phyloP scores from a whole-genome alignment of 192 early-diverging fungal genomes.

The Allomyces arbusculus region DNA sequence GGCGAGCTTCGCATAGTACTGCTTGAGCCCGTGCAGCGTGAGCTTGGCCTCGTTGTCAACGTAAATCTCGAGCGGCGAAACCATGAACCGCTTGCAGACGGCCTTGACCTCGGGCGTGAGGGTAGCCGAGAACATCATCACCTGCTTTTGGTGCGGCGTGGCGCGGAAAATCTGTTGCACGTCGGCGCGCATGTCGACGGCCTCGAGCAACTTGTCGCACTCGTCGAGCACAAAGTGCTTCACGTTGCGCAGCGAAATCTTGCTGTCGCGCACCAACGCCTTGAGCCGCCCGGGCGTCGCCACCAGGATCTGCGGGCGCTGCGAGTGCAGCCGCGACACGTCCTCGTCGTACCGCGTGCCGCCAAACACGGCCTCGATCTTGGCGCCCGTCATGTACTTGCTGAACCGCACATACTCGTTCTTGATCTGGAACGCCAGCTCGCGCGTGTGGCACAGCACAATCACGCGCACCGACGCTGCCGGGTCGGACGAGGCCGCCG shows the following conservation, averaged over 20 bases:
- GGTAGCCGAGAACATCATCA: slow-evolving; percentile 97
- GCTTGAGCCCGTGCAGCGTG: slow-evolving; percentile 90
- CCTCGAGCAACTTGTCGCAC: slow-evolving; percentile 93
- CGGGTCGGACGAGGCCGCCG: slow-evolving; percentile 32
- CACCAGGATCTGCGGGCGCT: slow-evolving; percentile 89
- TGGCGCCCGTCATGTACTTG: slow-evolving; percentile 84
- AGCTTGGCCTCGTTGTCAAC: slow-evolving; percentile 96
- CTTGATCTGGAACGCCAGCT: slow-evolving; percentile 94
- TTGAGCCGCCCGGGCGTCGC: slow-evolving; percentile 90
- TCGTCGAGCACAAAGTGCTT: slow-evolving; percentile 98
- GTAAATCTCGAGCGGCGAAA: slow-evolving; percentile 88
- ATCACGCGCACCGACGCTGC: slow-evolving; percentile 27
- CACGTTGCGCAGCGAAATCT: slow-evolving; percentile 56
- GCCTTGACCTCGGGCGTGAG: slow-evolving; percentile 78
- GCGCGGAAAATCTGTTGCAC: slow-evolving; percentile 89
- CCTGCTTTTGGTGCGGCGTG: slow-evolving; percentile 92
- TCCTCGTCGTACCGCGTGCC: slow-evolving; percentile 69
- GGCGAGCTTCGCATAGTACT: slow-evolving; percentile 70
- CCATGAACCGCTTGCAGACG: slow-evolving; percentile 96
- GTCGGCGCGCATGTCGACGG: slow-evolving; percentile 90
- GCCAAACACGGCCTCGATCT: slow-evolving; percentile 85
- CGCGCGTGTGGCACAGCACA: slow-evolving; percentile 93
- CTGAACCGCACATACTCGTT: slow-evolving; percentile 91
- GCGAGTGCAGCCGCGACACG: slow-evolving; percentile 53
- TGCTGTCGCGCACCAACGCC: slow-evolving; percentile 65